Evolutionary conservation across 2,329 filamentous ascomycete genomes (phyloP).

Genomic region (Epicoccum nigrum): DNA sequence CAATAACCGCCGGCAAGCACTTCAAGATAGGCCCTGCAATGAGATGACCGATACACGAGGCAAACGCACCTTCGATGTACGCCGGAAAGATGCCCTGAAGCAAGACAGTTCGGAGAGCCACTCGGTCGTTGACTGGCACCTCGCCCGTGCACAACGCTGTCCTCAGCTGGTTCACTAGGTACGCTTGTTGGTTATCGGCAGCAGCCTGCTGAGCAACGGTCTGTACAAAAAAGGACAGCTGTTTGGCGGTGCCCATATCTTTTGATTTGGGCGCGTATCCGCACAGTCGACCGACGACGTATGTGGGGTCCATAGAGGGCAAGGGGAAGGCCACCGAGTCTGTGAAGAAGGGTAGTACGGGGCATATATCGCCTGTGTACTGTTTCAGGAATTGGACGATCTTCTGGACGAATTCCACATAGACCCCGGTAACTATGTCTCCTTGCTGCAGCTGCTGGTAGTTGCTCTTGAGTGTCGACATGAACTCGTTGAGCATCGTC

Average conservation of each 20-base stretch:
- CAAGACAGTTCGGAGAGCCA: slow-evolving; percentile 59
- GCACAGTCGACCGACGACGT: slow-evolving; percentile 66
- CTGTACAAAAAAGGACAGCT: slow-evolving; percentile 64
- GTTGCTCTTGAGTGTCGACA: slow-evolving; percentile 66
- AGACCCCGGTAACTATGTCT: slow-evolving; percentile 55
- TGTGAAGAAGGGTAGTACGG: slow-evolving; percentile 65
- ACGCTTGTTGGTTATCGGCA: slow-evolving; percentile 62
- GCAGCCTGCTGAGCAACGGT: slow-evolving; percentile 65
- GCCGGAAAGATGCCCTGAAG: slow-evolving; percentile 62
- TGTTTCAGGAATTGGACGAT: slow-evolving; percentile 66
- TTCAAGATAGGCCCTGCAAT: slow-evolving; percentile 60
- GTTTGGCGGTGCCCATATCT: slow-evolving; percentile 57
- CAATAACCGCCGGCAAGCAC: slow-evolving; percentile 52
- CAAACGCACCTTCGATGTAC: slow-evolving; percentile 59
- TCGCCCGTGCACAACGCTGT: slow-evolving; percentile 58
- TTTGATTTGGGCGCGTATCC: slow-evolving; percentile 62
- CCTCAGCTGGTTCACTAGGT: slow-evolving; percentile 61
- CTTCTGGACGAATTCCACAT: slow-evolving; percentile 67
- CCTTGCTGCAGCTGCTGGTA: slow-evolving; percentile 60
- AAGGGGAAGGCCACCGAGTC: slow-evolving; percentile 66
- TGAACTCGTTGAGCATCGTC: slow-evolving; percentile 60
- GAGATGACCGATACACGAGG: slow-evolving; percentile 57
- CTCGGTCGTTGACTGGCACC: slow-evolving; percentile 45
- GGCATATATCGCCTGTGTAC: slow-evolving; percentile 63
- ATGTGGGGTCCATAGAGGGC: slow-evolving; percentile 64